phyloP scores from a whole-genome alignment of 345 rosid genomes.

The Eucalyptus albens region DNA sequence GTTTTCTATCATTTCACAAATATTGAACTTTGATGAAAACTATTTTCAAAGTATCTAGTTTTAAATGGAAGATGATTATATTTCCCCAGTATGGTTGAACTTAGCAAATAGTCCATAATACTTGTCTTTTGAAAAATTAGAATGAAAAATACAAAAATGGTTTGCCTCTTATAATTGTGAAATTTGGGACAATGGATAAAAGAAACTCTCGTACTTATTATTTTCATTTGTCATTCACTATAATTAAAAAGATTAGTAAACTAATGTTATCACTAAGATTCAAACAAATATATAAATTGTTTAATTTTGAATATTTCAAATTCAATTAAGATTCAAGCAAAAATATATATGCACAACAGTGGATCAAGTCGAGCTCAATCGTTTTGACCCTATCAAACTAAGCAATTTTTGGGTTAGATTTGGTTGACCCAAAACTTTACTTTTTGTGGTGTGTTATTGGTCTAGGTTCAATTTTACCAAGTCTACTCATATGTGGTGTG shows the following conservation, averaged over 20 bases:
- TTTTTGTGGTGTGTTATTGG: not conserved
- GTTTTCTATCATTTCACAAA: too few species aligned
- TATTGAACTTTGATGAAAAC: not conserved
- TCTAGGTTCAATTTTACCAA: not conserved
- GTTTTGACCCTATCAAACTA: not conserved
- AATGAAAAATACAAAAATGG: not conserved
- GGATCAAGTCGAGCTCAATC: not conserved
- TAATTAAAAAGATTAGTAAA: too few species aligned
- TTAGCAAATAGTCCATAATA: not conserved
- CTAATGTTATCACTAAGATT: not conserved
- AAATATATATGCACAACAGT: not conserved
- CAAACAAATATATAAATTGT: not conserved
- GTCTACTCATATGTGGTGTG: rapidly evolving
- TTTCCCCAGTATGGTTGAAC: not conserved
- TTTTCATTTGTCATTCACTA: not conserved
- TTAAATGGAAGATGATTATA: too few species aligned
- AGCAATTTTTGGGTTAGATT: not conserved
- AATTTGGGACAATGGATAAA: not conserved
- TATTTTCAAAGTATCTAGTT: too few species aligned
- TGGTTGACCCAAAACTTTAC: not conserved
- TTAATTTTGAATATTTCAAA: not conserved
- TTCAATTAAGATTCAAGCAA: not conserved
- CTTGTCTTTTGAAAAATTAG: not conserved
- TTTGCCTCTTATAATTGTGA: not conserved
- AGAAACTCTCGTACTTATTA: not conserved